Percentiles rank a stretch among this genome's conserved stretches.
These are phyloP conservation scores for Truncatella angustata DNA, from an alignment of 2,329 filamentous ascomycete genomes.

Conservation along the genomic window DNA sequence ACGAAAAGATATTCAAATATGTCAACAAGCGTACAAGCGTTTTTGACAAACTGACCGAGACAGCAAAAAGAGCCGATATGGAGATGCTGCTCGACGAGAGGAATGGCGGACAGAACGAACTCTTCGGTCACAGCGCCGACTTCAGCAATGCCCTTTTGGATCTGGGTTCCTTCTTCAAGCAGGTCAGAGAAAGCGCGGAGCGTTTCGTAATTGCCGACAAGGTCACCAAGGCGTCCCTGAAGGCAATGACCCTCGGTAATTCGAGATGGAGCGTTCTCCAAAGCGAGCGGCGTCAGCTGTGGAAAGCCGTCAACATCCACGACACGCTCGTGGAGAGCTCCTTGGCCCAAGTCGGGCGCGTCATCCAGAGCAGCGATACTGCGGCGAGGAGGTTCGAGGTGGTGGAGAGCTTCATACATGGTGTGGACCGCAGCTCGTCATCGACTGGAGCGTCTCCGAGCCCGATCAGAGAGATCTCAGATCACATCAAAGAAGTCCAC, in stretches of 20 bases:
- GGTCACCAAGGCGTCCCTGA: neutral
- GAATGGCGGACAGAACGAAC: no score
- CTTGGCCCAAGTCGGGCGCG: neutral
- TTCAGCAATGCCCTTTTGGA: neutral
- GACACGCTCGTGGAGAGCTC: neutral
- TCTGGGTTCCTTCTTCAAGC: neutral
- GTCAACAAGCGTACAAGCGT: neutral
- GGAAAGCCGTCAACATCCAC: neutral
- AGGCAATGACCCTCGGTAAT: neutral
- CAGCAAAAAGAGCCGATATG: neutral
- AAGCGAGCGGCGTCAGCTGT: neutral
- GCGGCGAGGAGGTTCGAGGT: neutral
- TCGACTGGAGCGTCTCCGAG: no score
- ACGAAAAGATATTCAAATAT: conserved; percentile 2
- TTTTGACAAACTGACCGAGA: neutral
- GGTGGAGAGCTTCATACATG: neutral
- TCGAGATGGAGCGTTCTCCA: neutral
- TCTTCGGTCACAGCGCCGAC: neutral
- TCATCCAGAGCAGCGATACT: neutral
- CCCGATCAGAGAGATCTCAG: neutral
- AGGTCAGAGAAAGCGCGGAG: neutral
- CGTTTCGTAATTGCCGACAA: neutral
- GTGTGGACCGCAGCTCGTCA: neutral
- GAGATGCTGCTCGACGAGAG: neutral
- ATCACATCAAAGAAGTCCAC: neutral